Evolutionary conservation across 2,329 filamentous ascomycete species (phyloP).

Genomic region (Paracoccidioides brasiliensis): DNA sequence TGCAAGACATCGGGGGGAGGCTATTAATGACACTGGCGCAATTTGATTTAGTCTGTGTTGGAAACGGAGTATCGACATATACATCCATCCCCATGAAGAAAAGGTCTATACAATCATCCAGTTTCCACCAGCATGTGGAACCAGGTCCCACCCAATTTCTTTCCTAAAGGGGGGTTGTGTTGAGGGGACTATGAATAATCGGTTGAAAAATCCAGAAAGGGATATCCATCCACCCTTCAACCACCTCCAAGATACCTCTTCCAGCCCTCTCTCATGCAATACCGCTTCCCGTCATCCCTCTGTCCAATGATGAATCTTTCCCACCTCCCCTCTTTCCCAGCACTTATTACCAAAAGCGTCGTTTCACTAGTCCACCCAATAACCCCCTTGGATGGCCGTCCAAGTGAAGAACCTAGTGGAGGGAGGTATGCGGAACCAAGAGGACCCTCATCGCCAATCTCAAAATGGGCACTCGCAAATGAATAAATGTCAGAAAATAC

Average conservation of each 20-base stretch:
- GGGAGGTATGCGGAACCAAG: constrained; percentile 30
- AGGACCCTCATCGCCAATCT: constrained; percentile 61
- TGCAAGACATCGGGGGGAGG: neutral
- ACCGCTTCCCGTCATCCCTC: constrained; percentile 52
- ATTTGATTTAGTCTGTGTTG: neutral
- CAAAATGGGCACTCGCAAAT: constrained; percentile 66
- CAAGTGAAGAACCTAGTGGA: constrained; percentile 40
- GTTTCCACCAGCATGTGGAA: neutral
- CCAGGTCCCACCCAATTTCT: neutral
- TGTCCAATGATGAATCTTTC: constrained; percentile 70
- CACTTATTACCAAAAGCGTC: constrained; percentile 62
- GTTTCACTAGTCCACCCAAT: constrained; percentile 72
- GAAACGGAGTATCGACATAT: neutral
- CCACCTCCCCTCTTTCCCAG: constrained; percentile 70
- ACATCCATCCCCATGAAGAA: neutral
- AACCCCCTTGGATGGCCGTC: constrained; percentile 62
- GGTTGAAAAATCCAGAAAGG: neutral
- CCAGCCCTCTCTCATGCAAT: constrained; percentile 64
- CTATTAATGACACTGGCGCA: neutral
- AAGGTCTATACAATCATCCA: neutral
- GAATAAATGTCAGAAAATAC: constrained; percentile 86
- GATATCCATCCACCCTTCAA: constrained; percentile 9
- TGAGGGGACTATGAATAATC: neutral
- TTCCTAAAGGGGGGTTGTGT: no score
- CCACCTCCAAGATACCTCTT: constrained; percentile 54